These are phyloP conservation scores for Cynanchum wilfordii DNA, from an alignment of 257 asterid species.

Conservation along the genomic window DNA sequence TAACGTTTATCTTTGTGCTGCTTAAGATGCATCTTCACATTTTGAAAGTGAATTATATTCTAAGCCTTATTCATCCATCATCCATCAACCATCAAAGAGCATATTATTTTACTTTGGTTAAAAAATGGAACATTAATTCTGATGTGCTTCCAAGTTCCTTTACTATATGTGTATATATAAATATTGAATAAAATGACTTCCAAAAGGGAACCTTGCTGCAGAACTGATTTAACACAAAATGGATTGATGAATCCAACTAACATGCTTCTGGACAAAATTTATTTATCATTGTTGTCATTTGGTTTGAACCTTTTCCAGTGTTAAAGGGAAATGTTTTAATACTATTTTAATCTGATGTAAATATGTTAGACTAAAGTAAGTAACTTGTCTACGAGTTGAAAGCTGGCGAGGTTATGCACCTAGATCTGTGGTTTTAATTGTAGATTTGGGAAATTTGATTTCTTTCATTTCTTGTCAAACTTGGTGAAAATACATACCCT, in stretches of 20 bases:
- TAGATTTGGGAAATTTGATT: not conserved
- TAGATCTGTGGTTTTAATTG: not conserved
- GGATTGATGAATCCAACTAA: not conserved
- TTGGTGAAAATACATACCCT: not conserved
- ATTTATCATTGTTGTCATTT: not conserved
- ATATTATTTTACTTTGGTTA: not conserved
- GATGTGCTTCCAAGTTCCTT: not conserved
- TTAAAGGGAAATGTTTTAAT: not conserved
- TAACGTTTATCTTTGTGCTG: not conserved
- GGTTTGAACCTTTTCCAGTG: not conserved
- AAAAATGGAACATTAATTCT: not conserved
- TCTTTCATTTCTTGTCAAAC: not conserved
- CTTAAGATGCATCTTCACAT: not conserved
- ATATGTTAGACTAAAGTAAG: not conserved
- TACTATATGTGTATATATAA: too few relatives aligned
- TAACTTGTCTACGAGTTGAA: not conserved
- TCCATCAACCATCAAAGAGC: not conserved
- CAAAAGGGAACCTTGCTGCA: not conserved
- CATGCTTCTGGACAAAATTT: not conserved
- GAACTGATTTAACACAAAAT: not conserved
- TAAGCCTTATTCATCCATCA: not conserved
- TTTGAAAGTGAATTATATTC: not conserved
- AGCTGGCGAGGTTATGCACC: not conserved
- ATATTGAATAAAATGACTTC: too few relatives aligned
- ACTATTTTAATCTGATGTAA: too few relatives aligned